Percentiles rank a stretch among this genome's conserved stretches.
phyloP scores from a whole-genome alignment of 495 filamentous ascomycete genomes.

The Halenospora varia region DNA sequence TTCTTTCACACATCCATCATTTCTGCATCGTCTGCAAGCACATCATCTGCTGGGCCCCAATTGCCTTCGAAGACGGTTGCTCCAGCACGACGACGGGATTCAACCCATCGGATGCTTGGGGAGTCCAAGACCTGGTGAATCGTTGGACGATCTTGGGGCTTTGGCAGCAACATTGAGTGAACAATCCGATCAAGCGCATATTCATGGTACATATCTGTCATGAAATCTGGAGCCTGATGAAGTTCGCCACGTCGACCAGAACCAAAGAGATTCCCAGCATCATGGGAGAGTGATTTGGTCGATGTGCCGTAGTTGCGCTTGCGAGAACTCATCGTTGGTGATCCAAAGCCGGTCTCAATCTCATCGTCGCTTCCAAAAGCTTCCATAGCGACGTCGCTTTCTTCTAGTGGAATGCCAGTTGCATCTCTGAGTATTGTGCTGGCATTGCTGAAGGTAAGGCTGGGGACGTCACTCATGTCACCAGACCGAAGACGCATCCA shows the following conservation, averaged over 20 bases:
- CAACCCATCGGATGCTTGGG: constrained; percentile 72
- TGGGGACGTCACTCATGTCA: constrained; percentile 81
- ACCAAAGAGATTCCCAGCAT: constrained; percentile 41
- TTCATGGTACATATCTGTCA: constrained; percentile 65
- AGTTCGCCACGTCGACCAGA: constrained; percentile 50
- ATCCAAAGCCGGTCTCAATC: constrained; percentile 23
- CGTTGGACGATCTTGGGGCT: constrained; percentile 68
- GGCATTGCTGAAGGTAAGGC: constrained; percentile 72
- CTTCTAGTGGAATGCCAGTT: constrained; percentile 56
- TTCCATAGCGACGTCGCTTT: constrained; percentile 33
- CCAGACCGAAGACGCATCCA: constrained; percentile 86
- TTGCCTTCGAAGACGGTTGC: constrained; percentile 93
- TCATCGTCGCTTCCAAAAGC: constrained; percentile 30
- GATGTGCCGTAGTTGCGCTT: constrained; percentile 18
- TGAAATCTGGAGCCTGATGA: constrained; percentile 75
- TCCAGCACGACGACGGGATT: constrained; percentile 66
- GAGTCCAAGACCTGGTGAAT: constrained; percentile 65
- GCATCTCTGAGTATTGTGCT: constrained; percentile 68
- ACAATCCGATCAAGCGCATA: constrained; percentile 82
- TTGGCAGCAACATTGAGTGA: constrained; percentile 78
- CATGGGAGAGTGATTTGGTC: constrained; percentile 28
- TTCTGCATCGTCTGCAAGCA: constrained; percentile 65
- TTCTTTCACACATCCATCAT: constrained; percentile 59
- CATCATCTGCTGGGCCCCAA: constrained; percentile 81
- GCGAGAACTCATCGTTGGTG: constrained; percentile 26